Evolutionary conservation across 2,329 filamentous ascomycete species (phyloP), one percentile per base, ranked within the genome.

Genomic region (Xylaria sp.): DNA sequence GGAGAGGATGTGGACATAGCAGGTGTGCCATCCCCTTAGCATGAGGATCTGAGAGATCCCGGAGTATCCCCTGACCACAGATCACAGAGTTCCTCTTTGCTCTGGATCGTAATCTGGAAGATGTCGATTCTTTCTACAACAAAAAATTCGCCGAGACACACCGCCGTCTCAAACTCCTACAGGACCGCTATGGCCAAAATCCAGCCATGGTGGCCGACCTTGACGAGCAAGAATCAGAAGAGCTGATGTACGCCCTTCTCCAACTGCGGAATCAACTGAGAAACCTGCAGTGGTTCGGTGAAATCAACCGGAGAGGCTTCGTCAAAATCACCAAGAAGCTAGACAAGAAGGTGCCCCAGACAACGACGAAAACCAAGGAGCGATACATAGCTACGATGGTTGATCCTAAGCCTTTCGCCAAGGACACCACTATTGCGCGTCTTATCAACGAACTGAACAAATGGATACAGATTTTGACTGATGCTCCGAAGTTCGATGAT

Each of bases 301-400:
- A 97, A 76, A 93, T 97, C 70, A 99, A 99, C 74, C 85, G 92
- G 55, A 83, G 91, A 65, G 94, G 94, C 1, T 99, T 99, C 70
- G 85, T 95, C 73, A 99, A 99, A 78, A 99, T 99, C 74, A 96
- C 94, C 55, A 99, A 99, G 79, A 99, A 99, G 76, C 79, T 97
- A 51, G 94, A 99, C 76, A 99, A 99, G 78, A 97, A 96, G 77
- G 84, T 97, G 2, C 82, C 88, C 1, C 82, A 84, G 51, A 84
- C 86, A 2, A 83, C 87, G 54, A 83, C 87, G 54, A 88, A 42
- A 34, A 63, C 90, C 0, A 92, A 97, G 77, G 87, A 90, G 71
- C 85, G 87, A 59, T 99, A 97, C 71, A 81, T 99, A 61, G 86
- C 89, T 47, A 91, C 91, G 52, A 96, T 95, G 76, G 93, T 99